These are phyloP conservation scores for Solanum peruvianum DNA, from an alignment of 257 asterid species.

Conservation along the genomic window DNA sequence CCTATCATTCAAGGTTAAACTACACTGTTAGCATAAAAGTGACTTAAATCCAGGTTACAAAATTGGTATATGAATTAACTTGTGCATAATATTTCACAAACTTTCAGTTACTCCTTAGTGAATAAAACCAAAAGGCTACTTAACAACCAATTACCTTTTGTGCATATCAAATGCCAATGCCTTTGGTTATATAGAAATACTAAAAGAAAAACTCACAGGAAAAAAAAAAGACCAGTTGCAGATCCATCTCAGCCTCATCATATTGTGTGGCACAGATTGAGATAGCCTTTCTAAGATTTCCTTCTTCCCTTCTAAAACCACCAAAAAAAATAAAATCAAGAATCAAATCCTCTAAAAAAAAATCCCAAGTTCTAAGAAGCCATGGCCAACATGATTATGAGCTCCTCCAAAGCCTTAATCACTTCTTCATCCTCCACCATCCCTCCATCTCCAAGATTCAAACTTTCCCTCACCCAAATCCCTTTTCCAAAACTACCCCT, in stretches of 20 bases:
- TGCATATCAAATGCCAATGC: background rate
- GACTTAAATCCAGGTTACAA: background rate
- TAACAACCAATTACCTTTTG: background rate
- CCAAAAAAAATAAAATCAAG: background rate
- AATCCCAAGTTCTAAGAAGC: background rate
- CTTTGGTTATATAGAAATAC: background rate
- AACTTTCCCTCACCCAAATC: constrained; percentile 2
- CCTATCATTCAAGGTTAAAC: background rate
- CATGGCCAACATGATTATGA: constrained; percentile 83
- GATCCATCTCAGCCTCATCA: constrained; percentile 18
- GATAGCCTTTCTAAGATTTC: constrained; percentile 21
- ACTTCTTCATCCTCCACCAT: constrained; percentile 1
- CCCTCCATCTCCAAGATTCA: constrained; percentile 32
- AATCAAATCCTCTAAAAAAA: background rate
- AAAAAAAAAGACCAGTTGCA: background rate
- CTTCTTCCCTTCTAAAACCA: background rate
- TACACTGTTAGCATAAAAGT: too few relatives aligned
- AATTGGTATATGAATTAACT: background rate
- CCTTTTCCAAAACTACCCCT: constrained; percentile 29
- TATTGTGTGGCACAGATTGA: constrained; percentile 40
- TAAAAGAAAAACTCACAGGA: background rate
- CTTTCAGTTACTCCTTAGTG: background rate
- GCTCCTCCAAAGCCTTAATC: constrained; percentile 45
- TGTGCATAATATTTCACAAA: background rate
- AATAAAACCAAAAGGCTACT: background rate